phyloP scores from a whole-genome alignment of 495 filamentous ascomycete species.

The Neurospora terricola region DNA sequence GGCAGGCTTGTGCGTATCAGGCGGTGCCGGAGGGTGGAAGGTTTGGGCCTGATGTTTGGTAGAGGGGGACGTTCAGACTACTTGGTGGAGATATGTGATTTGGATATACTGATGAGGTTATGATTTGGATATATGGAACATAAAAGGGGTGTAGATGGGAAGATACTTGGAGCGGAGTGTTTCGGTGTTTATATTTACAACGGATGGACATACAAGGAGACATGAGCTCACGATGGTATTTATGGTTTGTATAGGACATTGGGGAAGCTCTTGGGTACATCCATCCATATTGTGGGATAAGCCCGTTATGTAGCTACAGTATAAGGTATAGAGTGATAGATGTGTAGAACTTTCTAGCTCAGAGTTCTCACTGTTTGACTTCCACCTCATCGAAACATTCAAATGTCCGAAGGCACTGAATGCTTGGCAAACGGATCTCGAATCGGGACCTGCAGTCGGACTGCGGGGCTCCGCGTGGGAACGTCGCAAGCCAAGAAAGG shows the following conservation, averaged over 20 bases:
- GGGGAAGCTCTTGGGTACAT: neutral
- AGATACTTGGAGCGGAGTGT: neutral
- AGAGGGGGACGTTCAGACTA: neutral
- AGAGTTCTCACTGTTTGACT: neutral
- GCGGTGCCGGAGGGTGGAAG: constrained; percentile 39
- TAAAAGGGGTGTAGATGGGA: neutral
- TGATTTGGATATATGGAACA: neutral
- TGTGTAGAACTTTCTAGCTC: neutral
- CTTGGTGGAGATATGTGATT: neutral
- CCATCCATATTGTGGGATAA: neutral
- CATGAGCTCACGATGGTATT: neutral
- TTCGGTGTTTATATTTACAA: neutral
- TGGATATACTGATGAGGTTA: neutral
- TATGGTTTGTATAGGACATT: neutral
- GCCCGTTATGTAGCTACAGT: neutral
- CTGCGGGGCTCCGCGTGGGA: neutral
- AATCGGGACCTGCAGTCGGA: neutral
- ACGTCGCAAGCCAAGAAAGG: neutral
- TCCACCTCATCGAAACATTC: neutral
- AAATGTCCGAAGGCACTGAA: neutral
- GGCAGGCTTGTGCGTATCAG: constrained; percentile 51
- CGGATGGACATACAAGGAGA: neutral
- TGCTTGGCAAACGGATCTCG: neutral
- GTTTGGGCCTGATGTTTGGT: constrained; percentile 53
- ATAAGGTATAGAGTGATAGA: neutral